phyloP scores from a whole-genome alignment of 108 stramenopile species.

The Fragilaria radians region DNA sequence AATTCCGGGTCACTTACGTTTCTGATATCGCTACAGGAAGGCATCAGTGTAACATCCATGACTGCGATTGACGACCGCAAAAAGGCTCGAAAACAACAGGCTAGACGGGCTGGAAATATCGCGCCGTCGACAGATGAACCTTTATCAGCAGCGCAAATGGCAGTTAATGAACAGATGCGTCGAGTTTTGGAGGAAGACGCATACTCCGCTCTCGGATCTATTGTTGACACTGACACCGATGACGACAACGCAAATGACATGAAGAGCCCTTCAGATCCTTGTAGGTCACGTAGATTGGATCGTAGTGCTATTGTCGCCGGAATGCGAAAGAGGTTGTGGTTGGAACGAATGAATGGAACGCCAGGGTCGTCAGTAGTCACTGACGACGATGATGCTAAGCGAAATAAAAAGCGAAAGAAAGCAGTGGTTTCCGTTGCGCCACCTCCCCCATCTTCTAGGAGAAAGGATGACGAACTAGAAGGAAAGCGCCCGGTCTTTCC shows the following conservation, averaged over 20 bases:
- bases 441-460: not conserved
- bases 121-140: not conserved
- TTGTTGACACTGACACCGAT: slow-evolving; percentile 44
- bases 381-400: slow-evolving; percentile 50
- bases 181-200: slow-evolving; percentile 78
- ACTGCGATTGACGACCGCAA: slow-evolving; percentile 8
- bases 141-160: slow-evolving; percentile 54
- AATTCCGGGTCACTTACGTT: too few species aligned
- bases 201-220: slow-evolving; percentile 67
- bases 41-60: slow-evolving; percentile 16
- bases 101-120: not conserved
- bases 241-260: slow-evolving; percentile 14
- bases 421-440: not conserved
- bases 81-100: slow-evolving; percentile 21
- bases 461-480: not conserved
- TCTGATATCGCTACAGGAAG: too few species aligned
- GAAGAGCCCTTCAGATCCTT: too few species aligned
- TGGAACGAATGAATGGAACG: slow-evolving; percentile 15
- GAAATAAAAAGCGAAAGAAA: slow-evolving; percentile 57
- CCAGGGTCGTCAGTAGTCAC: slow-evolving; percentile 7
- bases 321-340: slow-evolving; percentile 32
- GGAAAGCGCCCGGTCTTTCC: not conserved
- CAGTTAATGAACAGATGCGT: slow-evolving; percentile 82
- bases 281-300: slow-evolving; percentile 31
- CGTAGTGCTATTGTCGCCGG: slow-evolving; percentile 32